Percentiles rank a stretch among this genome's conserved stretches.
phyloP scores from a whole-genome alignment of 1,284 basidiomycete species.

The Porodaedalea pini region DNA sequence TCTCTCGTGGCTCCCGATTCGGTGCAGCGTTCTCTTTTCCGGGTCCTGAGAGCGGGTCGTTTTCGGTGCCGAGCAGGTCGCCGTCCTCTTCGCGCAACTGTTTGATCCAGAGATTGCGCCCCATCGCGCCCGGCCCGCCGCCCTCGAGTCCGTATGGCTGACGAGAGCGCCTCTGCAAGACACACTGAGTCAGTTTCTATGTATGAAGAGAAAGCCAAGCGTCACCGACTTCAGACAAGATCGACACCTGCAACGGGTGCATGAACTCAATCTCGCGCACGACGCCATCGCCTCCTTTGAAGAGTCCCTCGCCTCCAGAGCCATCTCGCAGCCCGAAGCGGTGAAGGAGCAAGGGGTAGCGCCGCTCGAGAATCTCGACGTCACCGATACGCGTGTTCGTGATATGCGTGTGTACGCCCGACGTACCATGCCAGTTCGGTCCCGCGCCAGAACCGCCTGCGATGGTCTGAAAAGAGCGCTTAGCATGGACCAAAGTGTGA shows the following conservation, averaged over 20 bases:
- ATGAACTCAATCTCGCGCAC: slow-evolving; percentile 87
- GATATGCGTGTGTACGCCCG: slow-evolving; percentile 86
- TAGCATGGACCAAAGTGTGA: slow-evolving; percentile 1
- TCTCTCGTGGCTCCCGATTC: slow-evolving; percentile 46
- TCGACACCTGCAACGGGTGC: slow-evolving; percentile 82
- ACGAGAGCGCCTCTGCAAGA: slow-evolving; percentile 70
- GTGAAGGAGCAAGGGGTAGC: slow-evolving; percentile 85
- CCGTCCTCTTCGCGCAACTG: slow-evolving; percentile 66
- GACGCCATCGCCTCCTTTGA: slow-evolving; percentile 84
- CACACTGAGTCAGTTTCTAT: no score
- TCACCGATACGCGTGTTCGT: slow-evolving; percentile 94
- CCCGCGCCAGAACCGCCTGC: slow-evolving; percentile 93
- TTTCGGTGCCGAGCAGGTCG: slow-evolving; percentile 43
- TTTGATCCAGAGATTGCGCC: slow-evolving; percentile 91
- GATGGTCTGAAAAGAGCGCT: slow-evolving; percentile 60
- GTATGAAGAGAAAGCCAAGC: background rate
- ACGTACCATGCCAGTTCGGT: slow-evolving; percentile 85
- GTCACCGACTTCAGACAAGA: slow-evolving; percentile 67
- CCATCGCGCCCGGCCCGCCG: slow-evolving; percentile 72
- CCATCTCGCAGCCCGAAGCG: slow-evolving; percentile 76
- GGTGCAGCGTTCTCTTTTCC: slow-evolving; percentile 8
- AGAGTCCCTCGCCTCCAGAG: slow-evolving; percentile 78
- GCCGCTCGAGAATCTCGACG: slow-evolving; percentile 87
- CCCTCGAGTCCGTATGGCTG: slow-evolving; percentile 91
- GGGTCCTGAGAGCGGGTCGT: slow-evolving; percentile 17